Conservation (phyloP, 2,329 filamentous ascomycete genomes). For the Neofusicoccum sp. region DNA sequence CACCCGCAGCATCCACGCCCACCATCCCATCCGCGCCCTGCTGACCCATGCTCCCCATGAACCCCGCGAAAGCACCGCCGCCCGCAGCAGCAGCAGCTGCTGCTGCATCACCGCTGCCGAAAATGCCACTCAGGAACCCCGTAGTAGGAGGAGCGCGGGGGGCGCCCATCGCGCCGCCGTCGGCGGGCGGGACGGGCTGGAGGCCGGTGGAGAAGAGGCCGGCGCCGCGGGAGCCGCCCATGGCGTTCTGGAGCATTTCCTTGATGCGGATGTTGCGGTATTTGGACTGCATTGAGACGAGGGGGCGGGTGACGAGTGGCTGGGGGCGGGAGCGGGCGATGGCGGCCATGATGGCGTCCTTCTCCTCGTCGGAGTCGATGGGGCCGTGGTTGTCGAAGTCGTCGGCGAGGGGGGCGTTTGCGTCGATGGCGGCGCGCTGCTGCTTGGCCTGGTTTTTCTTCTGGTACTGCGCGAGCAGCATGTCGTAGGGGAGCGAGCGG, state of each 20-base stretch:
- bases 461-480: slow-evolving; percentile 69
- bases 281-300: slow-evolving; percentile 55
- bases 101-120: slow-evolving; percentile 26
- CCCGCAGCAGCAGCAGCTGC: slow-evolving; percentile 29
- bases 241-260: slow-evolving; percentile 62
- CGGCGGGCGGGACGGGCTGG: neutral
- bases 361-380: slow-evolving; percentile 94
- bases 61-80: slow-evolving; percentile 25
- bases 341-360: slow-evolving; percentile 82
- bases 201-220: slow-evolving; percentile 42
- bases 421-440: slow-evolving; percentile 94
- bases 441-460: slow-evolving; percentile 99
- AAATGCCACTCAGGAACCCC: slow-evolving; percentile 15
- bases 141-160: slow-evolving; percentile 21
- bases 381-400: slow-evolving; percentile 73
- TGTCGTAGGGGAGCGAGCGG: slow-evolving; percentile 86
- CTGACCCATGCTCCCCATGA: slow-evolving; percentile 29
- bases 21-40: slow-evolving; percentile 25
- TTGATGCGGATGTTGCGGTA: slow-evolving; percentile 66
- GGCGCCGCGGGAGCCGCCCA: slow-evolving; percentile 53
- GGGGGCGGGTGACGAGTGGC: slow-evolving; percentile 69
- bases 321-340: slow-evolving; percentile 73
- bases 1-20: slow-evolving; percentile 36
- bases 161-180: slow-evolving; percentile 19
- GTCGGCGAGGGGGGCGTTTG: slow-evolving; percentile 87